Evolutionary conservation across 2,329 filamentous ascomycete species (phyloP), one percentile per base, ranked within the genome.

Genomic region (Shiraia bambusicola): DNA sequence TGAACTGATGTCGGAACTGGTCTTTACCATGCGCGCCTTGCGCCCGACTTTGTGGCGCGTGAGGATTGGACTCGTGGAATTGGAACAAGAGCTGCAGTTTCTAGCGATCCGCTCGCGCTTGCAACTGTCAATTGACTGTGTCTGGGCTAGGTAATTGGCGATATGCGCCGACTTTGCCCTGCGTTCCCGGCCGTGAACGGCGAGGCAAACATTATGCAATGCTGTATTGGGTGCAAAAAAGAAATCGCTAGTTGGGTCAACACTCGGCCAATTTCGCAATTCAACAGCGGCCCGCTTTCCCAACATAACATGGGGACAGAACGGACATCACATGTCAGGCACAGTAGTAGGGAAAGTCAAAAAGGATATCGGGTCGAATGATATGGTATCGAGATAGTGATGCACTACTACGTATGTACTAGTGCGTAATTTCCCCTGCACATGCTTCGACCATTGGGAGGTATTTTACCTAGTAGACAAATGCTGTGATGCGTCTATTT

Each of bases 1-100:
- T 69, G 65, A 67, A 34, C 32, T 27, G 24, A 14, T 14, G n/a
- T 37, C 30, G 58, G 57, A 37, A 13, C 17, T 40, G 17, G 40
- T 26, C 19, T 13, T 51, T 34, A n/a, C 13, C 17, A 34, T 19
- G 35, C 32, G 34, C 41, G 33, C 28, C 28, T 44, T 47, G 35
- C 43, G 36, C 30, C 26, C 26, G 30, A 19, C 32, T 16, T 30
- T 40, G 31, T 32, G 34, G 33, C 38, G 15, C 14, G 13, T 29
- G 32, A 30, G 16, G 34, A 43, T 41, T 19, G 40, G 32, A 9
- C 22, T n/a, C n/a, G n/a, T n/a, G n/a, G n/a, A n/a, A n/a, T n/a
- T 19, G 32, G 17, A 35, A 31, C 17, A 33, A 33, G 34, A 10
- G 30, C 29, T 28, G 31, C 28, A 36, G n/a, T n/a, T n/a, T n/a